phyloP scores from a whole-genome alignment of 495 filamentous ascomycete species.

The Aspergillus affinis region DNA sequence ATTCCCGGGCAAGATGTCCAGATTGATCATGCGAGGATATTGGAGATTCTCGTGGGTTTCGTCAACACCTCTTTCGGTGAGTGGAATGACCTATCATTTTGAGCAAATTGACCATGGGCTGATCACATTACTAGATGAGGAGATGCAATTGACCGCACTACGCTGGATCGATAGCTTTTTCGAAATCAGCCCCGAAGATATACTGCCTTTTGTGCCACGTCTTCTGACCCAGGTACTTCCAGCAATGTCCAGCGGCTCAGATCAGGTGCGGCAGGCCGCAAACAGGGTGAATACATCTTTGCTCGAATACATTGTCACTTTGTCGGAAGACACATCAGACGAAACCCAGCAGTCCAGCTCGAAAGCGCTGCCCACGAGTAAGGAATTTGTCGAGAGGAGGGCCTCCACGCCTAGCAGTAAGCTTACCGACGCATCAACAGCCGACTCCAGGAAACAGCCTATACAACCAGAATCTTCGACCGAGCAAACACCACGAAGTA shows the following conservation, averaged over 20 bases:
- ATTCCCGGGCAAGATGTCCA: conserved; percentile 96
- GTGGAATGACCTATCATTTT: conserved; percentile 15
- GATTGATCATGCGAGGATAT: conserved; percentile 86
- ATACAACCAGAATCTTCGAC: conserved; percentile 37
- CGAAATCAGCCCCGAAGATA: conserved; percentile 95
- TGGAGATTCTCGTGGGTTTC: conserved; percentile 89
- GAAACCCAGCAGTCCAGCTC: conserved; percentile 29
- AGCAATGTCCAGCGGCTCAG: conserved; percentile 88
- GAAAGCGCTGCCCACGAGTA: conserved; percentile 43
- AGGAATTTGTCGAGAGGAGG: conserved; percentile 51
- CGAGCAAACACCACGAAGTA: conserved; percentile 49
- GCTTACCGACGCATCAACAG: conserved; percentile 38
- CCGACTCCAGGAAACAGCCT: conserved; percentile 33
- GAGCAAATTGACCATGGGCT: conserved; percentile 1
- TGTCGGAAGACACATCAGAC: conserved; percentile 68
- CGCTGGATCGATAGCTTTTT: conserved; percentile 97
- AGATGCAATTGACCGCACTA: conserved; percentile 85
- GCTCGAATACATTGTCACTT: conserved; percentile 85
- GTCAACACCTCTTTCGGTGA: conserved; percentile 79
- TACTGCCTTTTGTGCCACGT: conserved; percentile 90
- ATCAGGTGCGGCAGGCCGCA: conserved; percentile 84
- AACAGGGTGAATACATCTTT: conserved; percentile 85
- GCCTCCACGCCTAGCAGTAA: conserved; percentile 50
- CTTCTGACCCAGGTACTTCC: conserved; percentile 90
- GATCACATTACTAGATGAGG: conserved; percentile 60